These are phyloP conservation scores for Dorcoceras hygrometricum DNA, from an alignment of 257 asterid species.

Conservation along the genomic window DNA sequence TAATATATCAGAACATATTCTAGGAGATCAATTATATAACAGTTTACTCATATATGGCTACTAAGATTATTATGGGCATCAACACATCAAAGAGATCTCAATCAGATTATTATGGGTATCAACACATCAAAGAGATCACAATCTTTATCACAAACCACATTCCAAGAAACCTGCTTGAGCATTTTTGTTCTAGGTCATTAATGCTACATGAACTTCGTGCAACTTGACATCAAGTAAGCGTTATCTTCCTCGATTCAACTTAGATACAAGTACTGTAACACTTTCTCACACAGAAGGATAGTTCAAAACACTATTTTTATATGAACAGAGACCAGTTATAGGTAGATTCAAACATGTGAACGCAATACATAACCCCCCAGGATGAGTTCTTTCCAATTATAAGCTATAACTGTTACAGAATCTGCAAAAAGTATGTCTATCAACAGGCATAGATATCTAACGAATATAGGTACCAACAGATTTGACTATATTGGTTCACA, in stretches of 20 bases:
- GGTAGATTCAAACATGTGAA: not conserved
- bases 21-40: not conserved
- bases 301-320: not conserved
- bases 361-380: not conserved
- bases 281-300: not conserved
- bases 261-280: not conserved
- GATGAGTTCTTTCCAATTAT: conserved; percentile 2
- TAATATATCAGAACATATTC: not conserved
- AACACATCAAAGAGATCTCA: not conserved
- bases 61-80: too few relatives aligned
- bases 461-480: not conserved
- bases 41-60: not conserved
- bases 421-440: conserved; percentile 6
- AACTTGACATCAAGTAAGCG: not conserved
- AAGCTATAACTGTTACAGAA: not conserved
- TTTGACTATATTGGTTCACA: not conserved
- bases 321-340: not conserved
- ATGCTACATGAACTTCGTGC: not conserved
- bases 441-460: not conserved
- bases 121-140: too few relatives aligned
- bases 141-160: not conserved
- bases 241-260: not conserved
- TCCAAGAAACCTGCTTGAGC: not conserved
- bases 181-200: not conserved
- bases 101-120: too few relatives aligned